Conservation (phyloP, 805 yeast genomes). For the Metschnikowia picachoensis region DNA sequence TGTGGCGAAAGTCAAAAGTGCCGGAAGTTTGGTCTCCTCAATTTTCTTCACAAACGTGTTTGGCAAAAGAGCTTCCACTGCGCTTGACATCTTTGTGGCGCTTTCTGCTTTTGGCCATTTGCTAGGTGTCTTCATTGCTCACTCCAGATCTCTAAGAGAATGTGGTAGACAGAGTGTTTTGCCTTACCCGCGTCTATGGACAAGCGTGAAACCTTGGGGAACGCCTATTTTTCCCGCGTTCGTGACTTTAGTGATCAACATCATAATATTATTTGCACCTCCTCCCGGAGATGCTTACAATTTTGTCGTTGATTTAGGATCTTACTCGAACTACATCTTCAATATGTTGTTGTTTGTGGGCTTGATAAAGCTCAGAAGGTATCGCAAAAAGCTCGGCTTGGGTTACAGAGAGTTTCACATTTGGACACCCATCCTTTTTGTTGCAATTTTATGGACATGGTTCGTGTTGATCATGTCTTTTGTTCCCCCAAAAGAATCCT, state of each 20-base stretch:
- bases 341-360: conserved; percentile 26
- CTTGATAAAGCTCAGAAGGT: conserved; percentile 24
- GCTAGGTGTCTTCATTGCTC: conserved; percentile 26
- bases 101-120: conserved; percentile 32
- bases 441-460: conserved; percentile 30
- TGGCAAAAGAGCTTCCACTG: conserved; percentile 23
- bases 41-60: conserved; percentile 30
- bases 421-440: conserved; percentile 26
- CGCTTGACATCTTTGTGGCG: conserved; percentile 26
- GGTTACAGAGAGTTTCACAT: conserved; percentile 16
- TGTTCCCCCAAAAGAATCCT: conserved; percentile 40
- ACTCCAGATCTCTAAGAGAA: conserved; percentile 30
- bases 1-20: conserved; percentile 23
- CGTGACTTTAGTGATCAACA: conserved; percentile 24
- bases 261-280: conserved; percentile 28
- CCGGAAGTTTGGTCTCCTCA: conserved; percentile 30
- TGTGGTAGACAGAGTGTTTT: conserved; percentile 34
- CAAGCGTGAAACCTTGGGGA: conserved; percentile 29
- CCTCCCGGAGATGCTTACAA: conserved; percentile 36
- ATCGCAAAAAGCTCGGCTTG: conserved; percentile 23
- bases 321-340: conserved; percentile 28
- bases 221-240: conserved; percentile 27
- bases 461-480: conserved; percentile 41
- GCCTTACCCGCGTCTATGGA: conserved; percentile 28
- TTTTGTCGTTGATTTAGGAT: conserved; percentile 29